Base-by-base conservation (phyloP, 169 alveolate genomes). In the Plasmodium chabaudi region DNA sequence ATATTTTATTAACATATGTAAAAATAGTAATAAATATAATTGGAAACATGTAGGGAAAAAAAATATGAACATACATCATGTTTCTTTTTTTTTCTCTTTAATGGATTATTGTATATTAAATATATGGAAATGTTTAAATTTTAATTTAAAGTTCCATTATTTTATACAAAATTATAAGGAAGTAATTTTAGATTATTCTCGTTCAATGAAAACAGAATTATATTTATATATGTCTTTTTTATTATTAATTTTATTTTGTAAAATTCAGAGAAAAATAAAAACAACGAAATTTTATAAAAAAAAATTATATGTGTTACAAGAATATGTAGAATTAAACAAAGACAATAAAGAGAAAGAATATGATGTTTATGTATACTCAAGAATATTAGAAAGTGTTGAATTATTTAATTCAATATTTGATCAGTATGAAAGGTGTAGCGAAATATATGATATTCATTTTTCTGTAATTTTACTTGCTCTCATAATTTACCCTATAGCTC, bases 101-200 rank as follows among this genome's bases (percentile, higher is more conserved):
- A 49, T 86, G 86, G 91, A 86, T 86, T 86, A 69, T 69, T 86
- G 68, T 27, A 70, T 86, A 27, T 21, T 86, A 69, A 86, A 70
- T 25, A 86, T 86, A 25, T 86, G 51, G 44, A 64, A 34, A 46
- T 86, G 86, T 57, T 86, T 86, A 53, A 86, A 70, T 59, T 47
- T 13, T 47, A 72, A 70, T 55, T 59, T 68, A 47, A 70, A 56
- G 7, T n/a, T 86, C 46, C 42, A n/a, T 47, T 15, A 86, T 21
- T 49, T 86, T 3, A 57, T 86, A 13, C 21, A 46, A 21, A 69
- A 61, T 86, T 86, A 86, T 64, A 69, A 86, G 63, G 68, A 68
- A 23, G 59, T 86, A 46, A 57, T 86, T 68, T 47, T 86, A 63
- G 55, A 56, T 10, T 64, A 59, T 70, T 57, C 69, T 47, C 64